Base-by-base conservation (phyloP, 2,329 filamentous ascomycete genomes). In the Cercospora zeina region DNA sequence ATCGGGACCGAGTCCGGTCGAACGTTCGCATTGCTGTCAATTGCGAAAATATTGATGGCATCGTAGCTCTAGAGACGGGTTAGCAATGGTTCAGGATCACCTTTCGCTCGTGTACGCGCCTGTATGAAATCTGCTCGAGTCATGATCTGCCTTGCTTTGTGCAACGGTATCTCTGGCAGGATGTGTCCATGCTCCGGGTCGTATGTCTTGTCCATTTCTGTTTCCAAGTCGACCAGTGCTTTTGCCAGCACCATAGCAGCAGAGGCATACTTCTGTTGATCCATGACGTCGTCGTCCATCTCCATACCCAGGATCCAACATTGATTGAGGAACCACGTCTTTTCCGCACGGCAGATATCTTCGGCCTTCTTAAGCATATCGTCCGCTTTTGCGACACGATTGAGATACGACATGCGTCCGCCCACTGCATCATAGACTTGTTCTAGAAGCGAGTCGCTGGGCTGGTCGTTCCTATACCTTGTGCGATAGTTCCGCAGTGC, bases 211-310 rank as follows among this genome's bases (percentile, higher is more conserved):
- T 80, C 80, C 75, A 81, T 81, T n/a, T 85, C 81, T 78, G 86
- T 80, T 73, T 93, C 90, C 69, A 85, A 85, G 63, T 96, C 89
- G n/a, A 97, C 91, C 6, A 99, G 85, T 1, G 92, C 92, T 69
- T 89, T 89, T 19, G 93, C 95, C 2, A 99, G 83, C 21, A 96
- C 90, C 89, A 97, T 96, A 37, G 95, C 92, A 11, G 91, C 93
- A 11, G 92, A 90, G 50, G 93, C 91, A 81, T 91, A 97, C 76
- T 97, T 97, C 74, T 97, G 92, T 76, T 97, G 90, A 72, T 97
- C 91, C 88, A 97, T 97, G 69, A 97, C 95, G 73, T 99, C 95
- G 76, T 97, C 95, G 69, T 97, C 95, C 88, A 89, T 92, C 66
- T 88, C 87, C 64, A 78, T 80, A 16, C 89, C 89, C 1, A 93